A percentile compares a stretch with the other conserved stretches of the same genome.
phyloP scores from a whole-genome alignment of 2,329 filamentous ascomycete genomes.

The Arthrobotrys conoides region DNA sequence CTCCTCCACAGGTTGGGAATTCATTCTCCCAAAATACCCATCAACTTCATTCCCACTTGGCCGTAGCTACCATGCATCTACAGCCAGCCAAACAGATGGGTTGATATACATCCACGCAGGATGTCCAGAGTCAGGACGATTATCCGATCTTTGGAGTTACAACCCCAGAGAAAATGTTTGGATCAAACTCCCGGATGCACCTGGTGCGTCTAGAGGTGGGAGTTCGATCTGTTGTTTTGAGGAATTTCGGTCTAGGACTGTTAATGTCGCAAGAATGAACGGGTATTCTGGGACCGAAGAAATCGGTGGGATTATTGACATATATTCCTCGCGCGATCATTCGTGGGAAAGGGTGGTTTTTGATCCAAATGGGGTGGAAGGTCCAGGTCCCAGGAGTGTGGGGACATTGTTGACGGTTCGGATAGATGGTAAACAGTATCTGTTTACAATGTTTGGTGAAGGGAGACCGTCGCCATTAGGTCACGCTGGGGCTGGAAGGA shows the following conservation, averaged over 20 bases:
- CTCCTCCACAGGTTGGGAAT: constrained; percentile 76
- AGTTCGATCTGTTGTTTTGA: constrained; percentile 71
- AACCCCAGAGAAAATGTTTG: constrained; percentile 76
- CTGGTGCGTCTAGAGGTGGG: constrained; percentile 77
- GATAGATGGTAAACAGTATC: constrained; percentile 70
- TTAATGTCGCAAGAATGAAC: constrained; percentile 74
- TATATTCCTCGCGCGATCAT: constrained; percentile 67
- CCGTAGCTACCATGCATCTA: constrained; percentile 79
- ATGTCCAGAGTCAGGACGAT: constrained; percentile 75
- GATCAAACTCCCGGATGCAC: constrained; percentile 78
- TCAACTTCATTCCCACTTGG: constrained; percentile 70
- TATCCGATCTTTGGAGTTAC: constrained; percentile 84
- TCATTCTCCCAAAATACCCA: constrained; percentile 72
- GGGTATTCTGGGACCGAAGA: constrained; percentile 81
- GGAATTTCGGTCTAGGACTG: constrained; percentile 1
- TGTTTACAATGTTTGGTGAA: constrained; percentile 76
- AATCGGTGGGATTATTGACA: constrained; percentile 80
- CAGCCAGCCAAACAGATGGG: constrained; percentile 73
- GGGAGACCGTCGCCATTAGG: constrained; percentile 70
- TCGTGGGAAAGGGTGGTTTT: constrained; percentile 68
- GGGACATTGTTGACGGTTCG: constrained; percentile 68
- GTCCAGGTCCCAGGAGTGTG: constrained; percentile 71
- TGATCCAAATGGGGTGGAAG: constrained; percentile 68
- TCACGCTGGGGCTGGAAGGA: constrained; percentile 71
- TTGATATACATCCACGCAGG: constrained; percentile 81